These are phyloP conservation scores for Trichomonascaceae sp. DNA, from an alignment of 1,139 yeast genomes.

Conservation along the genomic window DNA sequence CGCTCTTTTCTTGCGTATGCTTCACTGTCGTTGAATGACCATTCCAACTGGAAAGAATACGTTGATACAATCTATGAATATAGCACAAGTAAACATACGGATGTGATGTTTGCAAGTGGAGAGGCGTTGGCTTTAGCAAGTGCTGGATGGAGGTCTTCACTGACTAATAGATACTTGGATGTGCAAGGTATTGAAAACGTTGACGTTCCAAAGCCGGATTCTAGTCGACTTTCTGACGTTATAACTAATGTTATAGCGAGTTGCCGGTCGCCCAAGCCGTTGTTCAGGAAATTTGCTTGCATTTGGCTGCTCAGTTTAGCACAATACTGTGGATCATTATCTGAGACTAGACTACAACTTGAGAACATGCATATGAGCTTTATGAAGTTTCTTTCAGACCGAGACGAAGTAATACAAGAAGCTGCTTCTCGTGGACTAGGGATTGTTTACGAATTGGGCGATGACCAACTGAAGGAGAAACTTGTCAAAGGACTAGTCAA, in stretches of 20 bases:
- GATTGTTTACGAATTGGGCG: constrained; percentile 74
- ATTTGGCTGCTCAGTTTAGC: constrained; percentile 79
- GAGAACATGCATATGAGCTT: constrained; percentile 64
- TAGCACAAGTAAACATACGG: constrained; percentile 65
- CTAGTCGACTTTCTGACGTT: constrained; percentile 26
- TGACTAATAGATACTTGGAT: constrained; percentile 48
- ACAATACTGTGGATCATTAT: constrained; percentile 59
- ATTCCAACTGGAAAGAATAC: constrained; percentile 29
- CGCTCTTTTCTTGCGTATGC: constrained; percentile 53
- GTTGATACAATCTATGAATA: constrained; percentile 51
- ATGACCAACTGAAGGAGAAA: constrained; percentile 58
- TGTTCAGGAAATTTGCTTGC: constrained; percentile 68
- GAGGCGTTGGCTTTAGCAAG: constrained; percentile 73
- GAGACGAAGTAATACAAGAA: constrained; percentile 83
- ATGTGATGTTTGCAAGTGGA: constrained; percentile 70
- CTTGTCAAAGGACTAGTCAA: constrained; percentile 68
- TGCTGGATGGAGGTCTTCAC: constrained; percentile 69
- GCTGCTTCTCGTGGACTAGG: constrained; percentile 87
- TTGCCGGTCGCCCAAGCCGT: constrained; percentile 64
- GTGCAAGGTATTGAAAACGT: constrained; percentile 25
- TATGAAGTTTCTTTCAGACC: constrained; percentile 65
- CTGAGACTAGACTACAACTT: constrained; percentile 41
- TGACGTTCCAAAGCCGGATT: constrained; percentile 11
- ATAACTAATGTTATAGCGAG: constrained; percentile 46
- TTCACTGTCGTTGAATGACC: constrained; percentile 44